Evolutionary conservation across 371 early-diverging fungal genomes (phyloP).

Genomic region (Mortierella sp.): DNA sequence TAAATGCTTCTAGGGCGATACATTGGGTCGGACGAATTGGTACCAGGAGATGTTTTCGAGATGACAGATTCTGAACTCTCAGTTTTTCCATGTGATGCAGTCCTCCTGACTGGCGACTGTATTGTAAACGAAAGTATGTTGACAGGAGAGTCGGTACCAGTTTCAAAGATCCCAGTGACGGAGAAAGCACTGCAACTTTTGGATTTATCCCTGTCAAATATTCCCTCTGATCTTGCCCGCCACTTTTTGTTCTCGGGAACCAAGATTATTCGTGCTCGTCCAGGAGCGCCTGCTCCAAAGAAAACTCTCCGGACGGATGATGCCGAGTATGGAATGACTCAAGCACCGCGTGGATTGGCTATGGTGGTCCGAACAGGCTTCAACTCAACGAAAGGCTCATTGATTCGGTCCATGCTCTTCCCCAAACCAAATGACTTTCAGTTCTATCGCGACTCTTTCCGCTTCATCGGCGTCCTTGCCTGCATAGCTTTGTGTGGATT

Average conservation of each 20-base stretch:
- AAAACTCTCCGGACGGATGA: constrained; percentile 29
- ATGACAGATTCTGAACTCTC: constrained; percentile 71
- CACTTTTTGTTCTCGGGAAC: constrained; percentile 95
- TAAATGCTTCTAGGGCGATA: constrained; percentile 23
- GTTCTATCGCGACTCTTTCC: constrained; percentile 96
- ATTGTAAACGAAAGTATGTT: constrained; percentile 99
- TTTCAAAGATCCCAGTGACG: constrained; percentile 83
- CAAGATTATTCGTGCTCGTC: constrained; percentile 87
- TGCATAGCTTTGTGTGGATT: constrained; percentile 87
- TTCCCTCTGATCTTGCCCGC: constrained; percentile 79
- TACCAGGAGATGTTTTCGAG: constrained; percentile 96
- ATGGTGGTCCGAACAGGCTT: constrained; percentile 96
- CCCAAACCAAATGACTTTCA: constrained; percentile 95
- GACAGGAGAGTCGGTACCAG: constrained; percentile 92
- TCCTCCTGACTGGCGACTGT: constrained; percentile 96
- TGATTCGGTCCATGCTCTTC: constrained; percentile 96
- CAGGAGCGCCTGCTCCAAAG: constrained; percentile 31
- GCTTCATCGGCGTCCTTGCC: constrained; percentile 92
- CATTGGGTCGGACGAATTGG: constrained; percentile 85
- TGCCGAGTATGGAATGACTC: constrained; percentile 24
- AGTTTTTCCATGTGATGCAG: constrained; percentile 94
- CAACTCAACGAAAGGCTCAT: constrained; percentile 96
- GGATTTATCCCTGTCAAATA: constrained; percentile 78
- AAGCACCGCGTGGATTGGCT: constrained; percentile 71
- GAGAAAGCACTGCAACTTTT: constrained; percentile 77